Evolutionary conservation across 805 yeast genomes (phyloP), one percentile per base, ranked within the genome.

Genomic region (Maudiozyma serrabonitensis): DNA sequence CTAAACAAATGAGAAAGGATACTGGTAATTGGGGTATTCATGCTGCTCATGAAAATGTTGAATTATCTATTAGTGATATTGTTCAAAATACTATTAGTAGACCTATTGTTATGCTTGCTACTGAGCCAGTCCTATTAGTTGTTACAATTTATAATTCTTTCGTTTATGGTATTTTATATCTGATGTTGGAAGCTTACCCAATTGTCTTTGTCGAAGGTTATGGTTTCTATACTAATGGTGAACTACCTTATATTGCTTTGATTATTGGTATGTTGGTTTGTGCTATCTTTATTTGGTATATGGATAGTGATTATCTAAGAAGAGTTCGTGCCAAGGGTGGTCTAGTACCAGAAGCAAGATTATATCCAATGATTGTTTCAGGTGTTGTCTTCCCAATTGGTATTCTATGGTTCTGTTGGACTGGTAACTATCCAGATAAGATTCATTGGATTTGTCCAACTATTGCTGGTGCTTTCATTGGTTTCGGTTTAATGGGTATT

Each of bases 11-110:
- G 60, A 75, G 89, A 58, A 70, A 75, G 56, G 70, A 80, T 54
- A 84, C 91, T 12, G 86, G 87, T 19, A 87, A 82, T 69, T 86
- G 95, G 95, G 86, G 86, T 39, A 79, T 87, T 46, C 84, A 80
- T 56, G 89, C 95, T 23, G 81, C 87, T 6, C 88, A 82, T 59
- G 93, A 85, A 57, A 79, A 75, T 53, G 75, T 77, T 51, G 74
- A 76, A 53, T 65, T 84, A 9, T 71, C 79, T 21, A 39, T 83
- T 40, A 72, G 69, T 53, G 89, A 82, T 47, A 76, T 87, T 53
- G 74, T 74, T 32, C 78, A 76, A 56, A 81, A 80, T 58, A 82
- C 81, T 54, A 63, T 86, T 34, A 62, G 81, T 6, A 75, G 93
- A 63, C 95, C 95, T 1, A 46, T 87, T 38, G 63, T 60, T 12